phyloP scores from a whole-genome alignment of 2,329 filamentous ascomycete species.

The Alternaria infectoria region DNA sequence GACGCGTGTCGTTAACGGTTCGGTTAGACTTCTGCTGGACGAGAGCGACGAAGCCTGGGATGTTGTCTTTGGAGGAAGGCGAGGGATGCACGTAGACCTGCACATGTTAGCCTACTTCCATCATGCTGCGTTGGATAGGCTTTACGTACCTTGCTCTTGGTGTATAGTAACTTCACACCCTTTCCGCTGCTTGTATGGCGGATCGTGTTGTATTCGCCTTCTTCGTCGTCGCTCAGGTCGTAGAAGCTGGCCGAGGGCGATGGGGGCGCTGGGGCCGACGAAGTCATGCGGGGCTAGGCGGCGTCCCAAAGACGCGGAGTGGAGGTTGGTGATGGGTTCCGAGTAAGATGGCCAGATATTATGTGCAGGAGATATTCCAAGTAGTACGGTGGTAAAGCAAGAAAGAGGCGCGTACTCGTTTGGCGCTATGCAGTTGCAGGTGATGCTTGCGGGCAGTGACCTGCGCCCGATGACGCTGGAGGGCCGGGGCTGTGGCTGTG shows the following conservation, averaged over 20 bases:
- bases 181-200: conserved; percentile 76
- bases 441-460: conserved; percentile 11
- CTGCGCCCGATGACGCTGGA: no score
- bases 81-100: conserved; percentile 96
- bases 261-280: conserved; percentile 50
- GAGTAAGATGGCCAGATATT: neutral
- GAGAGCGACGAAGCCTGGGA: conserved; percentile 89
- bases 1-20: conserved; percentile 39
- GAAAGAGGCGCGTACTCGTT: conserved; percentile 7
- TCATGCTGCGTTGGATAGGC: neutral
- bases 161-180: conserved; percentile 91
- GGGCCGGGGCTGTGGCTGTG: no score
- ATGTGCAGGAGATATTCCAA: neutral
- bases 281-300: conserved; percentile 39
- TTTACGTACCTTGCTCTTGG: conserved; percentile 85
- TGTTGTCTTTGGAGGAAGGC: conserved; percentile 92
- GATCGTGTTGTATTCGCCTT: conserved; percentile 93
- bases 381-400: neutral
- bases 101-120: conserved; percentile 3
- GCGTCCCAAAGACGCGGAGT: neutral
- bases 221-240: conserved; percentile 94
- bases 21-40: conserved; percentile 77
- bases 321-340: neutral
- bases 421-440: conserved; percentile 15
- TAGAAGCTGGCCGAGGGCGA: conserved; percentile 91